These are phyloP conservation scores for Mucor plumbeus DNA, from an alignment of 371 early-diverging fungal species.

Conservation along the genomic window DNA sequence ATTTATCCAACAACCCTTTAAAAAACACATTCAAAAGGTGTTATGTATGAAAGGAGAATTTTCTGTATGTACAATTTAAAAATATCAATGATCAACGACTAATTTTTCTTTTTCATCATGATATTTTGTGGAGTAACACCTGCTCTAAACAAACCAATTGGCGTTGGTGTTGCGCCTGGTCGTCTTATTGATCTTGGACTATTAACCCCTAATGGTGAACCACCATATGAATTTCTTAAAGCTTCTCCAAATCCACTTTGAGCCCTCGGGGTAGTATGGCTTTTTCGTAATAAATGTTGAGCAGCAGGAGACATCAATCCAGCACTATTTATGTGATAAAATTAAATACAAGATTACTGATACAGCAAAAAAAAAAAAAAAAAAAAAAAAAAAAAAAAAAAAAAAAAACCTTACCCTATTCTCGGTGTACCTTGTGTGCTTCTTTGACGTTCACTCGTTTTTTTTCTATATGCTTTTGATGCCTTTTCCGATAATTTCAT, in stretches of 20 bases:
- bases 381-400: no score
- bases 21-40: neutral
- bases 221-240: conserved; percentile 41
- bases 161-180: conserved; percentile 43
- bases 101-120: conserved; percentile 8
- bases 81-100: neutral
- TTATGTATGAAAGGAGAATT: neutral
- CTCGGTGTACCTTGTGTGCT: conserved; percentile 38
- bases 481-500: conserved; percentile 70
- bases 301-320: conserved; percentile 54
- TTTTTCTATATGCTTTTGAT: conserved; percentile 58
- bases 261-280: conserved; percentile 24
- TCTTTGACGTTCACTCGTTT: conserved; percentile 29
- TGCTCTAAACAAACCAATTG: conserved; percentile 45
- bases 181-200: conserved; percentile 9
- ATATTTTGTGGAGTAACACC: conserved; percentile 37
- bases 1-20: no score
- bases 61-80: neutral
- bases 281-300: conserved; percentile 46
- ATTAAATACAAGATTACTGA: neutral
- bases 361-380: neutral
- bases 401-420: conserved; percentile 27
- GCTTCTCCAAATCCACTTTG: conserved; percentile 41
- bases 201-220: neutral
- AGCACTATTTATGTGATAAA: conserved; percentile 16